phyloP scores from a whole-genome alignment of 768 basidiomycete species.

The Melanogaster broomeanus region DNA sequence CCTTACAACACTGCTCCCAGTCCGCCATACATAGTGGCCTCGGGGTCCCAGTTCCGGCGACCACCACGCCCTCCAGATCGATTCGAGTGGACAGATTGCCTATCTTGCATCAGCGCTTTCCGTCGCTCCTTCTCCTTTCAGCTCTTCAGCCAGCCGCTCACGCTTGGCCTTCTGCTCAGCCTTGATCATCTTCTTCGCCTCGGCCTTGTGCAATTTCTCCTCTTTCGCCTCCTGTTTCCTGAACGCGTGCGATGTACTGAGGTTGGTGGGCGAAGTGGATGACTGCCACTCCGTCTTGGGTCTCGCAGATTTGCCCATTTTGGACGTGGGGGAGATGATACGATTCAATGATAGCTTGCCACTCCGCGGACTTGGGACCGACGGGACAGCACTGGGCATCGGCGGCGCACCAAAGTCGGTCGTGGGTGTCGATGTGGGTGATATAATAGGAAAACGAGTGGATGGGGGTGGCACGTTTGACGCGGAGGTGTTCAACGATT shows the following conservation, averaged over 20 bases:
- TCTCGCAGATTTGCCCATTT: conserved; percentile 8
- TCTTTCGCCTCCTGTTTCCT: conserved; percentile 36
- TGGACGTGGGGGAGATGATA: conserved; percentile 27
- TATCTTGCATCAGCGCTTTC: conserved; percentile 29
- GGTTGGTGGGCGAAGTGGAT: conserved; percentile 23
- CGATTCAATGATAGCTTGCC: conserved; percentile 27
- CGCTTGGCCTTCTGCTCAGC: conserved; percentile 40
- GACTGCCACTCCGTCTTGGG: conserved; percentile 5
- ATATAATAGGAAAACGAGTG: conserved; percentile 15
- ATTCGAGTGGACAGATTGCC: conserved; percentile 30
- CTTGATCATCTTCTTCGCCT: conserved; percentile 45
- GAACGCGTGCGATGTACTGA: conserved; percentile 6
- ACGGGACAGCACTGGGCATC: not conserved
- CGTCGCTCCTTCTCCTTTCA: conserved; percentile 42
- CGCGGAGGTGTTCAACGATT: conserved; percentile 31
- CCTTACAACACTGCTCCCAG: conserved; percentile 27
- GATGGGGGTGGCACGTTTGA: conserved; percentile 27
- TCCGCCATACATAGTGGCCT: conserved; percentile 35
- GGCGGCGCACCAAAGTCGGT: conserved; percentile 6
- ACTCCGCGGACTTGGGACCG: conserved; percentile 1
- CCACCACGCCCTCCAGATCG: conserved; percentile 16
- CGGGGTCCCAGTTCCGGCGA: conserved; percentile 23
- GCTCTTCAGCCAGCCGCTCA: conserved; percentile 46
- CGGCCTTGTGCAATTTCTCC: conserved; percentile 44
- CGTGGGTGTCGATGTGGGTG: conserved; percentile 16